These are phyloP conservation scores for Antitrichia curtipendula DNA, from an alignment of 225 moss, liverwort and hornwort genomes.

Conservation along the genomic window DNA sequence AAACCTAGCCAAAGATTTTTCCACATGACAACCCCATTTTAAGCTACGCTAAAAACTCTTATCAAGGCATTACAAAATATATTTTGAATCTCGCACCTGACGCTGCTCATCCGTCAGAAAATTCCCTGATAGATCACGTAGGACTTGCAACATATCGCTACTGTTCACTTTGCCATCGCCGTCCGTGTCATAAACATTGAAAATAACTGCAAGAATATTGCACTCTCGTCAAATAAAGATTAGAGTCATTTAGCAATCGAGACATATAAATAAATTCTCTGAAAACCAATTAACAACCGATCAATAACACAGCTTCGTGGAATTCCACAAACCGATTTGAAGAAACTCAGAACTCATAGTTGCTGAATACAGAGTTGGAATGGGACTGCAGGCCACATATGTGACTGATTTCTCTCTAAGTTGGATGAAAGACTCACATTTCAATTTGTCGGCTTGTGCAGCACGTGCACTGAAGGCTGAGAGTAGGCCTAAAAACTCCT, in stretches of 20 bases:
- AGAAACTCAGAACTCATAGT: background rate
- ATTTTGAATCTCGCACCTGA: constrained; percentile 20
- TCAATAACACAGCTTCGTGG: background rate
- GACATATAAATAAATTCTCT: background rate
- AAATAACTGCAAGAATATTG: constrained; percentile 56
- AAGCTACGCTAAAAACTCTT: background rate
- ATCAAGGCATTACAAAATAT: background rate
- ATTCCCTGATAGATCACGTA: constrained; percentile 71
- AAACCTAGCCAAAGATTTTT: background rate
- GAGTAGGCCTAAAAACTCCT: constrained; percentile 74
- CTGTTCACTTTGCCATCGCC: constrained; percentile 70
- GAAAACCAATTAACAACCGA: background rate
- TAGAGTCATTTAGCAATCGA: background rate
- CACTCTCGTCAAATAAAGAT: background rate
- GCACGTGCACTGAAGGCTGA: constrained; percentile 80
- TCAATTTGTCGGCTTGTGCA: constrained; percentile 55
- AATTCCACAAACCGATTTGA: background rate
- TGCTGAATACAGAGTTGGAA: background rate
- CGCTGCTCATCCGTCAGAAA: constrained; percentile 82
- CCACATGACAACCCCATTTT: background rate
- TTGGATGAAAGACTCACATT: constrained; percentile 39
- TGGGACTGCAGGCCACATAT: background rate
- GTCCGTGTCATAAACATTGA: constrained; percentile 75
- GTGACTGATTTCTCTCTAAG: background rate
- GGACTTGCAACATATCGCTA: constrained; percentile 69